These are phyloP conservation scores for Mycena chlorophos DNA, from an alignment of 768 basidiomycete species.

Conservation along the genomic window DNA sequence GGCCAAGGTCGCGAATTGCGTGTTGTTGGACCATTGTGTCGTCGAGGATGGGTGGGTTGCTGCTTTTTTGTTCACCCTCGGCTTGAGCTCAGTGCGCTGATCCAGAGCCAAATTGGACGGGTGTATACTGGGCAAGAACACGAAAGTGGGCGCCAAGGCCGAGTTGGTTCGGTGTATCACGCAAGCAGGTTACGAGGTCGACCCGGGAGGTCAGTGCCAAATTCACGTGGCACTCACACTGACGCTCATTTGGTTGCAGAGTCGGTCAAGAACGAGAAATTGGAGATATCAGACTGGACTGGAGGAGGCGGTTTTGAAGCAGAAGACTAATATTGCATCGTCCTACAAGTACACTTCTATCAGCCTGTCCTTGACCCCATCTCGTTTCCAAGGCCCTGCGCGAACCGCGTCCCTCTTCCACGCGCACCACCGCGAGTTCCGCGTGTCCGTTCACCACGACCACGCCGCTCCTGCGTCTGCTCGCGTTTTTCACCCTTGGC, in stretches of 20 bases:
- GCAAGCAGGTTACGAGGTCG: slow-evolving; percentile 76
- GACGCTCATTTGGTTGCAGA: slow-evolving; percentile 37
- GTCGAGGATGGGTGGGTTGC: slow-evolving; percentile 77
- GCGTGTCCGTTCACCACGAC: slow-evolving; percentile 68
- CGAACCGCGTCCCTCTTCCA: slow-evolving; percentile 78
- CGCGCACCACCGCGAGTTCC: slow-evolving; percentile 60
- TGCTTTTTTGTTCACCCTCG: background rate
- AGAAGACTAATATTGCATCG: slow-evolving; percentile 12
- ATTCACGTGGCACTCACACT: background rate
- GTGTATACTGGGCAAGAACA: slow-evolving; percentile 73
- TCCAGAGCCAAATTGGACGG: slow-evolving; percentile 77
- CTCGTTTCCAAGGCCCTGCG: slow-evolving; percentile 80
- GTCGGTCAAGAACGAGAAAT: slow-evolving; percentile 53
- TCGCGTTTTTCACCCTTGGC: slow-evolving; percentile 79
- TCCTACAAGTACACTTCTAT: slow-evolving; percentile 11
- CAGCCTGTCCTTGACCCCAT: slow-evolving; percentile 52
- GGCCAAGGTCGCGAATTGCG: slow-evolving; percentile 79
- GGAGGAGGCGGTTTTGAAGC: slow-evolving; percentile 26
- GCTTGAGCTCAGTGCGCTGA: slow-evolving; percentile 5
- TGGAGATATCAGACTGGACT: slow-evolving; percentile 59
- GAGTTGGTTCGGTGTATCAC: slow-evolving; percentile 69
- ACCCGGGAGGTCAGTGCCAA: slow-evolving; percentile 53
- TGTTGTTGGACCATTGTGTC: slow-evolving; percentile 87
- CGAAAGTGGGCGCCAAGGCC: slow-evolving; percentile 68
- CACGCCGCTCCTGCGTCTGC: slow-evolving; percentile 74